Percentiles rank a stretch among this genome's conserved stretches.
Conservation (phyloP, 768 basidiomycete genomes). For the Rhizopogon vesiculosus region DNA sequence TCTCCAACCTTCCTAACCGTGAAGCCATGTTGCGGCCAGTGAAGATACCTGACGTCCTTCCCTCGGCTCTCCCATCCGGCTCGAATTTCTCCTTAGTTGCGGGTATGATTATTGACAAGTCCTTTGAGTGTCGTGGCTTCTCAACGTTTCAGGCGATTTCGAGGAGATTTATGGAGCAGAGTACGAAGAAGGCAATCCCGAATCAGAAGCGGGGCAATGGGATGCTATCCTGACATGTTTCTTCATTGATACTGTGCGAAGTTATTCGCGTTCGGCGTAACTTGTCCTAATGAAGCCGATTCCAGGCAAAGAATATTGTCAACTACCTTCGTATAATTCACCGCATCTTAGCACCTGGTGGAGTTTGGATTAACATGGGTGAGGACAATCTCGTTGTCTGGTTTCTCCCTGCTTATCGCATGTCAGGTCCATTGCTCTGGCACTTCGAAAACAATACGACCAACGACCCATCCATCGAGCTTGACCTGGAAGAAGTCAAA, state of each 20-base stretch:
- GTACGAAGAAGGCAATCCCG: conserved; percentile 41
- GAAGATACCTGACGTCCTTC: conserved; percentile 79
- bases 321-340: conserved; percentile 88
- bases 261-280: background rate
- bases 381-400: conserved; percentile 7
- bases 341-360: conserved; percentile 75
- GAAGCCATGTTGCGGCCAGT: conserved; percentile 62
- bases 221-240: conserved; percentile 92
- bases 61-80: conserved; percentile 60
- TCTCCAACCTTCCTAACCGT: conserved; percentile 71
- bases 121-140: background rate
- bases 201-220: conserved; percentile 77
- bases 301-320: conserved; percentile 85
- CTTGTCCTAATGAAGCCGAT: background rate
- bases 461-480: conserved; percentile 79
- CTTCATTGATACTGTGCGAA: conserved; percentile 88
- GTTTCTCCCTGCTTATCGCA: background rate
- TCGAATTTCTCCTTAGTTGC: conserved; percentile 83
- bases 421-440: conserved; percentile 86
- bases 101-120: conserved; percentile 37
- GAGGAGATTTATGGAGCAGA: conserved; percentile 80
- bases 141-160: conserved; percentile 64
- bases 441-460: conserved; percentile 90
- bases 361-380: conserved; percentile 92
- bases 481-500: conserved; percentile 89